Base-by-base conservation (phyloP, 345 rosid genomes). In the Firmiana major region DNA sequence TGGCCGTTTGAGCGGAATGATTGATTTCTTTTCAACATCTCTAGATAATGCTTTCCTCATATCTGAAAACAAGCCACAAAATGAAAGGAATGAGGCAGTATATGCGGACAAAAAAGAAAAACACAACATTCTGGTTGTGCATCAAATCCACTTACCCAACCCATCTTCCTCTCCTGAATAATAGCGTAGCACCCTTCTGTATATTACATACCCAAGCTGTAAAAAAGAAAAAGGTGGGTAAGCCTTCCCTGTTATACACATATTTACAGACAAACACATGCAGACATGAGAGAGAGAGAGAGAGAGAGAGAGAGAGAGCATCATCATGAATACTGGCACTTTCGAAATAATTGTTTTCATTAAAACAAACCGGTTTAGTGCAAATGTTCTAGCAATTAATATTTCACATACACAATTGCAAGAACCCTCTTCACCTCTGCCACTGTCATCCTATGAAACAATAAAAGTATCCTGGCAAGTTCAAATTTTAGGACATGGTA, bases 91-190 rank as follows among this genome's bases (percentile, higher is more conserved):
- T 51, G 77, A 71, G 40, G 51, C 15, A 26, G 16, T 16, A 67
- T 9, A 74, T 67, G 17, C 31, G 24, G 34, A 45, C 36, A 4
- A 8, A 49, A 69, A 74, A 45, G 9, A 48, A 58, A 26, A 74
- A 74, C 3, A n/a, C 60, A 42, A 82, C 60, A 55, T 67, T 67
- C 49, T 40, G 21, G 70, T 65, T 64, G 16, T 48, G 43, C 70
- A n/a, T 65, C 31, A 42, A 66, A 66, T 42, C 71, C 51, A 66
- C 86, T 88, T 80, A 91, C 99, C 93, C 83, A 92, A 85, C 1
- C 97, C 99, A 83, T 90, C 97, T 84, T 92, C 99, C 64, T 97
- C 97, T 55, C 99, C 97, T 43, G 94, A 97, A 79, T 97, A 97
- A 85, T 94, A 92, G 11, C 97, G 92, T 46, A 97, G 85, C 75